Conservation (phyloP, 75 land plant species). For the Selaginella tamariscina region DNA sequence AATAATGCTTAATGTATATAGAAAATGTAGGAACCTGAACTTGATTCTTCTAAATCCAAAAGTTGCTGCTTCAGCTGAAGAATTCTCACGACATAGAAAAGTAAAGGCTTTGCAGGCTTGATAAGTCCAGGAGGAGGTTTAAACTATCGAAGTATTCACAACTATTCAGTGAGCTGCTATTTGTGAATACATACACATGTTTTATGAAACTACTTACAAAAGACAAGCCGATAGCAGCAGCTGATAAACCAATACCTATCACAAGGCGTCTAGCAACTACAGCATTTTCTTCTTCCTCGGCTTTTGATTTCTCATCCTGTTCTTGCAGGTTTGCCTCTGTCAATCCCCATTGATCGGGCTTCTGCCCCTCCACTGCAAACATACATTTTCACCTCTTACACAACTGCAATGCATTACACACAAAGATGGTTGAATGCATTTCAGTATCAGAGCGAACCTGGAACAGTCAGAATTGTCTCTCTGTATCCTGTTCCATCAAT, state of each 20-base stretch:
- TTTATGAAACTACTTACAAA: conserved; percentile 20
- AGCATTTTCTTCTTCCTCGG: conserved; percentile 22
- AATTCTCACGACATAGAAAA: conserved; percentile 28
- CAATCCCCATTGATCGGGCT: conserved; percentile 35
- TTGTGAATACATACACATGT: background rate
- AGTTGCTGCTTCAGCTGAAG: conserved; percentile 33
- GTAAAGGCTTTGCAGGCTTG: conserved; percentile 36
- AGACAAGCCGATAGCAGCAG: conserved; percentile 26
- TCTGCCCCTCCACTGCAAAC: conserved; percentile 4
- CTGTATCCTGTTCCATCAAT: conserved; percentile 43
- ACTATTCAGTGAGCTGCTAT: too few species aligned
- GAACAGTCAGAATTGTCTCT: conserved; percentile 32
- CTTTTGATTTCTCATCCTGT: conserved; percentile 28
- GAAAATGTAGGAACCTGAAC: conserved; percentile 19
- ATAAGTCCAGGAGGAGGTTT: conserved; percentile 30
- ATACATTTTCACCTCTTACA: too few species aligned
- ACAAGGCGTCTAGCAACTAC: conserved; percentile 27
- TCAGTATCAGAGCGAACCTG: too few species aligned
- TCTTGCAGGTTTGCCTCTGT: conserved; percentile 35
- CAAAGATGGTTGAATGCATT: too few species aligned
- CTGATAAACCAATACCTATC: conserved; percentile 30
- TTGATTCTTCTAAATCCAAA: conserved; percentile 26
- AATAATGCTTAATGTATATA: background rate
- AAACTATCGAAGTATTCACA: too few species aligned
- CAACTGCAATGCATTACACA: too few species aligned